These are phyloP conservation scores for Fraxinus floribunda DNA, from an alignment of 305 asterid genomes.

Conservation along the genomic window DNA sequence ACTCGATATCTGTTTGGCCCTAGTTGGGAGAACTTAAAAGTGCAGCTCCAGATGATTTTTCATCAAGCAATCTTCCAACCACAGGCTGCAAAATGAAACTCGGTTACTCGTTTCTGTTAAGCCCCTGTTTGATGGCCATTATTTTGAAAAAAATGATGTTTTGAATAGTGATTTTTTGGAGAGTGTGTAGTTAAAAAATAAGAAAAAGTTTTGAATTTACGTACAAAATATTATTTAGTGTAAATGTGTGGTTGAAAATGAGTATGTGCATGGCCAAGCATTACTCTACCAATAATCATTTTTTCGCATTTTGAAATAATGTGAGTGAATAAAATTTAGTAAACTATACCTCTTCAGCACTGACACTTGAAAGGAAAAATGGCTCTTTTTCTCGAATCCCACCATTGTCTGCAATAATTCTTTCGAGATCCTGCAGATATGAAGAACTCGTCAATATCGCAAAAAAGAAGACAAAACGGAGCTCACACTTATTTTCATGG, in stretches of 20 bases:
- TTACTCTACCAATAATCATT: too few species aligned
- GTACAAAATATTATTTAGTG: too few species aligned
- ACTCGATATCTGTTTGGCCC: conserved; percentile 2
- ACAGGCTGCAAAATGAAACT: conserved; percentile 48
- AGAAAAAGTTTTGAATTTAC: too few species aligned
- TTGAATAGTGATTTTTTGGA: too few species aligned
- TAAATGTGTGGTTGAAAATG: too few species aligned
- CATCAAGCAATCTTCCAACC: conserved; percentile 45
- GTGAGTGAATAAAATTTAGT: neutral
- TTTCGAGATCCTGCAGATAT: conserved; percentile 72
- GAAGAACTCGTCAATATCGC: neutral
- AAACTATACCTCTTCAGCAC: conserved; percentile 53
- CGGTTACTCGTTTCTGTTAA: neutral
- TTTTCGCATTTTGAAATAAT: conserved; percentile 14
- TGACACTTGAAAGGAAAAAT: conserved; percentile 56
- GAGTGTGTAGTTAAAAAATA: too few species aligned
- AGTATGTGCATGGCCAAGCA: too few species aligned
- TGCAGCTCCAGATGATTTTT: conserved; percentile 43
- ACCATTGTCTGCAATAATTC: conserved; percentile 61
- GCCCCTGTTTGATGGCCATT: too few species aligned
- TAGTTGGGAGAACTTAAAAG: conserved; percentile 50
- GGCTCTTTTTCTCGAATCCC: conserved; percentile 82
- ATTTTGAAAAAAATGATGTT: too few species aligned
- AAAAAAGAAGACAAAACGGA: neutral
- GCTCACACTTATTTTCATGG: neutral